Evolutionary conservation across 441 rosid genomes (phyloP), one percentile per base, ranked within the genome.

Genomic region (Pelargonium citronellum): DNA sequence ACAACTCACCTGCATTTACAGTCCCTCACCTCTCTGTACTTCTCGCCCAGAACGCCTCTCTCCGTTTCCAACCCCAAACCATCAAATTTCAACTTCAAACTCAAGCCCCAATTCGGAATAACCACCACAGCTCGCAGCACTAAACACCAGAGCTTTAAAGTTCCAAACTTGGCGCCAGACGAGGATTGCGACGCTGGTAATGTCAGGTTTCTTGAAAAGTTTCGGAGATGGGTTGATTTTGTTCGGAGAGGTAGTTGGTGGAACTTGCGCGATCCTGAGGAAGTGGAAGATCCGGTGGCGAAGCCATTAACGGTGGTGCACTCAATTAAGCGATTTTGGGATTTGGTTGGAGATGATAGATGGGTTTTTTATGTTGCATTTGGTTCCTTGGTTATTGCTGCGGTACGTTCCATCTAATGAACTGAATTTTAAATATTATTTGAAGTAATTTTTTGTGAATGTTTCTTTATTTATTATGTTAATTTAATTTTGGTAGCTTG

Each of bases 301-400:
- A 72, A 77, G 51, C 69, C 81, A 9, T 44, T 80, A 24, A 76
- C 79, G 13, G 79, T 70, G 46, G 7, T 11, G 76, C 46, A 27
- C 4, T 81, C 78, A 37, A 75, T 80, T 55, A 8, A 65, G 62
- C 73, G 71, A 79, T 77, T 79, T 74, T 84, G 84, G 87, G 39
- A 47, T 7, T 70, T 82, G 66, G 75, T 84, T 61, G 81, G 75
- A 27, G 68, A 76, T 30, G 84, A 84, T n/a, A 76, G 75, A 47
- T 77, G 82, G 86, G 70, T 84, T 69, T 20, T 80, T 41, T 76
- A 71, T 46, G 57, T 77, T 5, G 90, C 86, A 0, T 61, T 84
- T 34, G 79, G 71, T 64, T 78, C 83, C 61, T 79, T 84, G 68
- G 22, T 66, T n/a, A 47, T 74, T 27, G 87, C 88, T 22, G 87